Evolutionary conservation across 441 rosid species (phyloP).

Genomic region (Gossypium davidsonii): DNA sequence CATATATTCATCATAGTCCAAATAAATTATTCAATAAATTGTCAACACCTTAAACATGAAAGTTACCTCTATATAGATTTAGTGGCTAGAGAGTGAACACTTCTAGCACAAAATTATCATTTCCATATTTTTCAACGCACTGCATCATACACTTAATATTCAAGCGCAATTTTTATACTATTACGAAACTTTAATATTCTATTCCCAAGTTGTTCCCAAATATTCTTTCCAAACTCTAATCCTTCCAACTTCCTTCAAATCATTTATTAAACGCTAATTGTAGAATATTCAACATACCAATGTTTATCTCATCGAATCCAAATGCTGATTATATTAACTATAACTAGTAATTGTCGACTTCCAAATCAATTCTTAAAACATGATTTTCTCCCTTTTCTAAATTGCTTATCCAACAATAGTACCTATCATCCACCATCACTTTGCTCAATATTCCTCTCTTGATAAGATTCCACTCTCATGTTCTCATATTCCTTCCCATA

Average conservation of each 20-base stretch:
- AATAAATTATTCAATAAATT: too few relatives aligned
- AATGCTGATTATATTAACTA: background rate
- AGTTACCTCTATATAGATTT: background rate
- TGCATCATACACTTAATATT: background rate
- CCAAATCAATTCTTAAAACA: background rate
- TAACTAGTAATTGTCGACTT: background rate
- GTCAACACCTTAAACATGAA: too few relatives aligned
- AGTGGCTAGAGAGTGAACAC: background rate
- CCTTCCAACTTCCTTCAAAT: background rate
- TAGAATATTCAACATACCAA: background rate
- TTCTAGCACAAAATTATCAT: background rate
- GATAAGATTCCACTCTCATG: background rate
- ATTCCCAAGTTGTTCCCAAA: background rate
- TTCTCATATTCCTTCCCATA: background rate
- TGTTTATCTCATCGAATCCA: background rate
- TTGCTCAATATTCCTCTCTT: background rate
- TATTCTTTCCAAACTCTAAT: background rate
- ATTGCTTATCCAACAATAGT: background rate
- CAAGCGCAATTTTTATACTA: background rate
- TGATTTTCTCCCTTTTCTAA: background rate
- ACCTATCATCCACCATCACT: background rate
- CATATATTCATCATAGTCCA: background rate
- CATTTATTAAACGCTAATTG: background rate
- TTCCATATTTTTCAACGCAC: background rate
- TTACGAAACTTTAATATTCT: background rate